Base-by-base conservation (phyloP, 768 basidiomycete genomes). In the Leucosporidium scottii region DNA sequence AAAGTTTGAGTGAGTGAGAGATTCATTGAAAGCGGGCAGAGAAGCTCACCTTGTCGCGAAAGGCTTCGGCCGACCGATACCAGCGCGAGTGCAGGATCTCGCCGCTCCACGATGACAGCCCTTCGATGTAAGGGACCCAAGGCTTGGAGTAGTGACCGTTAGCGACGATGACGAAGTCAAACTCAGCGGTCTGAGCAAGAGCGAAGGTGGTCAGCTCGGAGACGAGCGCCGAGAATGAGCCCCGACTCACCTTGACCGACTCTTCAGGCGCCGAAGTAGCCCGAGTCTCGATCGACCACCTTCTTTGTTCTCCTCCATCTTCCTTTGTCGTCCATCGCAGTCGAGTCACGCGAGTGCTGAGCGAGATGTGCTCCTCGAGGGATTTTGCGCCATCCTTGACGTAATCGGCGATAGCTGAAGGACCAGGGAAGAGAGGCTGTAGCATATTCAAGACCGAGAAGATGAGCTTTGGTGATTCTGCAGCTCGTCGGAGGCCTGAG, bases 81-180 rank as follows among this genome's bases (percentile, higher is more conserved):
- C 75, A 79, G 28, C 77, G 61, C 4, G 78, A 76, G 68, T 81
- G 80, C 27, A 76, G 27, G 15, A 79, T 59, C 53, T 75, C 62
- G 1, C 78, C 78, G 7, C 69, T 59, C 64, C 76, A 81, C 1
- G 66, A 51, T 74, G 60, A 69, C 27, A 81, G 61, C 0, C 77
- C 79, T 3, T 74, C 70, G 0, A 76, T 69, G 17, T 53, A 65
- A 0, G 79, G 79, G 9, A 80, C 74, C 68, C 74, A 79, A 2
- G 77, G 76, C 64, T 78, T 76, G 12, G 67, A 67, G 31, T 73
- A 71, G 57, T 79, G 79, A 15, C 79, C 78, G 67, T 79, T 79
- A 4, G 75, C 70, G n/a, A 78, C 66, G 28, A 73, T 71, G 21
- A 80, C 76, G 34, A 63, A 75, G 59, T 79, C 79, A 59, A 74